phyloP scores from a whole-genome alignment of 1,139 yeast genomes.

The Candida dubliniensis region DNA sequence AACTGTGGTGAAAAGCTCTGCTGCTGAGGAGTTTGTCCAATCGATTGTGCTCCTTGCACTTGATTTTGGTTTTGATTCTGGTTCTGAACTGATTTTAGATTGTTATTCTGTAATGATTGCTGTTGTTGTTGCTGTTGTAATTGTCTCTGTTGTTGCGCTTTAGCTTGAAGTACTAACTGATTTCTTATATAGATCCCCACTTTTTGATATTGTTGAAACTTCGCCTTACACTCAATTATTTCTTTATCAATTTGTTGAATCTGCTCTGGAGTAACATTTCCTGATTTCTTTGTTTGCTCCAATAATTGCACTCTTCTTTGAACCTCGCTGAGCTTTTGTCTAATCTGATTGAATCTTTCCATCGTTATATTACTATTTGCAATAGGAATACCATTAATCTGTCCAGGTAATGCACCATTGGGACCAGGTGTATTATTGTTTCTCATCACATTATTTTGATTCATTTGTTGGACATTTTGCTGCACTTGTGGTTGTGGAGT shows the following conservation, averaged over 20 bases:
- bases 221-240: conserved; percentile 36
- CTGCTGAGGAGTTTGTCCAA: conserved; percentile 6
- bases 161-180: conserved; percentile 40
- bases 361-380: conserved; percentile 31
- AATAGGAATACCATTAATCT: conserved; percentile 5
- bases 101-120: conserved; percentile 6
- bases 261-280: conserved; percentile 25
- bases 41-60: conserved; percentile 9
- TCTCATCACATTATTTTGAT: conserved; percentile 5
- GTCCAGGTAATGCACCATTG: conserved; percentile 11
- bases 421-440: conserved; percentile 9
- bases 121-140: conserved; percentile 10
- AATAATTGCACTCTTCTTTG: conserved; percentile 40
- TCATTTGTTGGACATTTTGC: conserved; percentile 4
- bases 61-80: conserved; percentile 7
- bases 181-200: conserved; percentile 42
- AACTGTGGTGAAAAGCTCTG: conserved; percentile 9
- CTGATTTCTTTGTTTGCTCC: conserved; percentile 29
- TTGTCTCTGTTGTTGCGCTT: conserved; percentile 15
- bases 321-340: conserved; percentile 41
- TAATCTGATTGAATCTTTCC: conserved; percentile 43
- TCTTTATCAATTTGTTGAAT: conserved; percentile 37
- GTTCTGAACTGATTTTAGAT: background rate
- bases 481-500: conserved; percentile 5
- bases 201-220: conserved; percentile 40